phyloP scores from a whole-genome alignment of 202 grass and related monocot species.

The Saccharum hybrid region DNA sequence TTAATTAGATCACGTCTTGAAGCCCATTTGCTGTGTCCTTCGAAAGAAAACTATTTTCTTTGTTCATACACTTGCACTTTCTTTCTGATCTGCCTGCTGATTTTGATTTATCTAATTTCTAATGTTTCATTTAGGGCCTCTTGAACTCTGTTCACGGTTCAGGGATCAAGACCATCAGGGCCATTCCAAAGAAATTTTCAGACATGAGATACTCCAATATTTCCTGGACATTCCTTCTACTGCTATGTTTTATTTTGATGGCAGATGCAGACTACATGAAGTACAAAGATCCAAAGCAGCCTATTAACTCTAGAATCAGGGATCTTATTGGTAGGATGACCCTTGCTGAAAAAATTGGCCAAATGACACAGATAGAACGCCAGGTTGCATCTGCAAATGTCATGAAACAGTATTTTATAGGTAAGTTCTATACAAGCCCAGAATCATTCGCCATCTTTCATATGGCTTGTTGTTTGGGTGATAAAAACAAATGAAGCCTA shows the following conservation, averaged over 20 bases:
- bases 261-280: slow-evolving; percentile 72
- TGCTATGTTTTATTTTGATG: slow-evolving; percentile 54
- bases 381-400: slow-evolving; percentile 76
- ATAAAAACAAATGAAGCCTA: not conserved
- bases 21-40: not conserved
- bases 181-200: slow-evolving; percentile 12
- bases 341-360: slow-evolving; percentile 94
- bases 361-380: slow-evolving; percentile 95
- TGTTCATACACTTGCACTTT: not conserved
- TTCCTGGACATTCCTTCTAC: slow-evolving; percentile 54
- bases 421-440: slow-evolving; percentile 44
- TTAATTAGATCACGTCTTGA: slow-evolving; percentile 2
- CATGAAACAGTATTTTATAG: slow-evolving; percentile 94
- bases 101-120: slow-evolving; percentile 7
- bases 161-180: slow-evolving; percentile 1
- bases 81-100: slow-evolving; percentile 16
- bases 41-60: not conserved
- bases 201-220: slow-evolving; percentile 43
- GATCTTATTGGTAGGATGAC: slow-evolving; percentile 91
- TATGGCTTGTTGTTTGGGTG: not conserved
- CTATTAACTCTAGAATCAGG: slow-evolving; percentile 72
- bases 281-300: slow-evolving; percentile 88
- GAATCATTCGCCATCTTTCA: slow-evolving; percentile 8
- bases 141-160: slow-evolving; percentile 2
- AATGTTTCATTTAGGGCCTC: slow-evolving; percentile 7